A percentile compares a stretch with the other conserved stretches of the same genome.
phyloP scores from a whole-genome alignment of 352 stramenopile genomes.

The Phytophthora ohioensis region DNA sequence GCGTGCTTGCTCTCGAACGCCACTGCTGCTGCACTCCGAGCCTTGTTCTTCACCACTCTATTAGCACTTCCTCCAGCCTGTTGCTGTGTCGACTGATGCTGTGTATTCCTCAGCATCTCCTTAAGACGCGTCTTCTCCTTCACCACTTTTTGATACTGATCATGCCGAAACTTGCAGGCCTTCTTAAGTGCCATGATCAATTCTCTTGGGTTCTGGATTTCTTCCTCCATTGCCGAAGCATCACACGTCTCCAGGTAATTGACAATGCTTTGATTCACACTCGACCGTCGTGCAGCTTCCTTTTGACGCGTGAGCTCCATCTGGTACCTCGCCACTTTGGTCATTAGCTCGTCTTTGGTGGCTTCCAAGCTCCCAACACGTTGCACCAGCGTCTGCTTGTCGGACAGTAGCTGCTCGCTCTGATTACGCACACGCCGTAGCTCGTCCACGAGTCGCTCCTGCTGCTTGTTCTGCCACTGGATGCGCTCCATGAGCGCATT shows the following conservation, averaged over 20 bases:
- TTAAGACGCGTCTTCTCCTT: constrained; percentile 82
- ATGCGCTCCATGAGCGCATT: constrained; percentile 72
- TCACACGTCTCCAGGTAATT: constrained; percentile 80
- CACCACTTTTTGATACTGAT: constrained; percentile 86
- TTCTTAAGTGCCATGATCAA: constrained; percentile 85
- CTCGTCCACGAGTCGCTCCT: constrained; percentile 65
- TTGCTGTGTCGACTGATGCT: constrained; percentile 29
- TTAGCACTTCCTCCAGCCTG: constrained; percentile 1
- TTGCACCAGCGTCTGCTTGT: constrained; percentile 72
- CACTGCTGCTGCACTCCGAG: constrained; percentile 13
- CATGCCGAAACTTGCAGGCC: constrained; percentile 80
- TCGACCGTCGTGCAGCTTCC: constrained; percentile 53
- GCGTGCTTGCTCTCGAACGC: constrained; percentile 38
- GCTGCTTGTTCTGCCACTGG: constrained; percentile 84
- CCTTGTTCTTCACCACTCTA: constrained; percentile 44
- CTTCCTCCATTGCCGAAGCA: constrained; percentile 69
- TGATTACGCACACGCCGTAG: constrained; percentile 66
- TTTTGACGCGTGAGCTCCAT: constrained; percentile 73
- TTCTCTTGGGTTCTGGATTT: constrained; percentile 81
- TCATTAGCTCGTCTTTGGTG: constrained; percentile 65
- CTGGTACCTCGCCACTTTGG: constrained; percentile 82
- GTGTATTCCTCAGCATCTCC: constrained; percentile 62
- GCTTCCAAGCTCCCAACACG: constrained; percentile 55
- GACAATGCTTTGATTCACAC: constrained; percentile 80
- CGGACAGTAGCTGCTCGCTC: constrained; percentile 66